Conservation (phyloP, 1,284 basidiomycete species). For the Trichosporon faecale region DNA sequence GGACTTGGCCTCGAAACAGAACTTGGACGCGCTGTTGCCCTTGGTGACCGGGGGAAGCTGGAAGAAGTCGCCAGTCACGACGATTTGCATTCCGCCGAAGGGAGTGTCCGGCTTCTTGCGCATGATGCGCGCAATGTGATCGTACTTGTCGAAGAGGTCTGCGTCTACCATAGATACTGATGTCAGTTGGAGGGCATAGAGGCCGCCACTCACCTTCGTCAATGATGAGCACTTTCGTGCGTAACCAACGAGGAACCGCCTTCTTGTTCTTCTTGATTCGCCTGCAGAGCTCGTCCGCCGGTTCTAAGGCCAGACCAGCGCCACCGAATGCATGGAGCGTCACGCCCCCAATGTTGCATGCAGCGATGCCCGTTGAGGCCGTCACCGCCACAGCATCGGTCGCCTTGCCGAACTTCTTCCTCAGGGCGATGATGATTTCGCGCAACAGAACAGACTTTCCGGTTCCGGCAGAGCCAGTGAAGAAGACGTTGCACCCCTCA, state of each 20-base stretch:
- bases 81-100: constrained; percentile 94
- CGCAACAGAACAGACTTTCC: constrained; percentile 93
- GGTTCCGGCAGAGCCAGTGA: constrained; percentile 93
- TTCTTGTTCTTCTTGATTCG: constrained; percentile 72
- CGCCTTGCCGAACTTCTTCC: constrained; percentile 55
- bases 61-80: constrained; percentile 93
- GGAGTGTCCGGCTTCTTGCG: constrained; percentile 63
- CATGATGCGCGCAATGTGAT: constrained; percentile 49
- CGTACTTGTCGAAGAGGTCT: constrained; percentile 59
- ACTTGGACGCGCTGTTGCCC: constrained; percentile 53
- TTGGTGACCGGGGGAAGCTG: constrained; percentile 90
- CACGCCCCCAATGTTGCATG: constrained; percentile 87
- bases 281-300: constrained; percentile 61
- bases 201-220: constrained; percentile 70
- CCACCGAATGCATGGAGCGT: constrained; percentile 92
- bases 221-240: constrained; percentile 79
- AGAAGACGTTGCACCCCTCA: constrained; percentile 78
- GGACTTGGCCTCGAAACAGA: constrained; percentile 82
- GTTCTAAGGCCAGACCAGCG: constrained; percentile 76
- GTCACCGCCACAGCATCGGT: constrained; percentile 73
- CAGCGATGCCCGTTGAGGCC: constrained; percentile 86
- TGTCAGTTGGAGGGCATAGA: not conserved
- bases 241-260: constrained; percentile 65
- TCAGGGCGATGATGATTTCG: constrained; percentile 71
- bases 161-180: constrained; percentile 97